Evolutionary conservation across 139 green algal genomes (phyloP).

Genomic region (Yamagishiella unicocca): DNA sequence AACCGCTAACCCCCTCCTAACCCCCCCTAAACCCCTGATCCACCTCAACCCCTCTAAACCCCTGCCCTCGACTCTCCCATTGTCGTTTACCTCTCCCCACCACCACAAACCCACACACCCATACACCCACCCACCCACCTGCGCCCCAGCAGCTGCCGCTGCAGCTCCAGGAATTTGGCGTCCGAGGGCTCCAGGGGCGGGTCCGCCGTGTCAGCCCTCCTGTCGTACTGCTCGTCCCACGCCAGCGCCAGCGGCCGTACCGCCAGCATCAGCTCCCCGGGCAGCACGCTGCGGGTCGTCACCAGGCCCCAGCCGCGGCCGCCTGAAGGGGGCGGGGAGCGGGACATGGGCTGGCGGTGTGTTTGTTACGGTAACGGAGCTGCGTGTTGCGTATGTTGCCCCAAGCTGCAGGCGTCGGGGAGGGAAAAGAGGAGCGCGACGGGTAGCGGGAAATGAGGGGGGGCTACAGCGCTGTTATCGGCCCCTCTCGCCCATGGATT

Average conservation of each 20-base stretch:
- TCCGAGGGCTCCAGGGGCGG: not conserved
- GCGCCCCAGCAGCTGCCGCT: slow-evolving; percentile 31
- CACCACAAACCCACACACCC: not conserved
- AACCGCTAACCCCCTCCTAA: not conserved
- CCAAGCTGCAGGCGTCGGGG: not conserved
- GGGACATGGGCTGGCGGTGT: not conserved
- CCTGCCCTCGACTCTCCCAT: not conserved
- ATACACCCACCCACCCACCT: slow-evolving; percentile 2
- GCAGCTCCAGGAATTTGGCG: slow-evolving; percentile 42
- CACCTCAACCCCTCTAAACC: not conserved
- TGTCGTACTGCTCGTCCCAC: slow-evolving; percentile 14
- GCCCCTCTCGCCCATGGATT: not conserved
- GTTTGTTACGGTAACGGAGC: not conserved
- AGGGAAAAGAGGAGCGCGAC: not conserved
- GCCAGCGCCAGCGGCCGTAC: slow-evolving; percentile 33
- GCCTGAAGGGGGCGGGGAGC: not conserved
- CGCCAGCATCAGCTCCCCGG: slow-evolving; percentile 38
- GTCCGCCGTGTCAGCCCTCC: not conserved
- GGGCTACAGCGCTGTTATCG: not conserved
- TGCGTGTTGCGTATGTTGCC: not conserved
- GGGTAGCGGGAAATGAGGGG: not conserved
- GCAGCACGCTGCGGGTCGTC: not conserved
- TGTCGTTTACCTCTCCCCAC: not conserved
- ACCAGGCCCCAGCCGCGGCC: slow-evolving; percentile 11
- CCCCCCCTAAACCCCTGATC: not conserved